Conservation (phyloP, 1,284 basidiomycete species). For the Megacollybia platyphylla region DNA sequence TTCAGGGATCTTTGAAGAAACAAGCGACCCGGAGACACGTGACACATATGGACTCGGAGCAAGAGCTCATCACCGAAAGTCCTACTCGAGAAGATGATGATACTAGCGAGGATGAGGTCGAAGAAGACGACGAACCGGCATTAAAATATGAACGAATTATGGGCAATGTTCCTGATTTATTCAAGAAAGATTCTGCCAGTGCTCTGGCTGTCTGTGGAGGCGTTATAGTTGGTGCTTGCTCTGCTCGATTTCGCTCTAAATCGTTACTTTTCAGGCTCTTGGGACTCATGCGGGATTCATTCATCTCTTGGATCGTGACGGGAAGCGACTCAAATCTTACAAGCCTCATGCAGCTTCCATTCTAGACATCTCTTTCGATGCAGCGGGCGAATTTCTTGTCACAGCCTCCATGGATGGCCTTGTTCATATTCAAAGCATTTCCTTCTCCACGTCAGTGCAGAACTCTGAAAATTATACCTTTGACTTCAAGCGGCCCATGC, state of each 20-base stretch:
- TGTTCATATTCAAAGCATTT: slow-evolving; percentile 48
- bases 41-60: too few relatives aligned
- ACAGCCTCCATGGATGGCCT: slow-evolving; percentile 91
- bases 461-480: slow-evolving; percentile 68
- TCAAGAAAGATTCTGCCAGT: slow-evolving; percentile 83
- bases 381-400: slow-evolving; percentile 80
- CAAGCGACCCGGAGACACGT: too few relatives aligned
- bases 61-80: background rate
- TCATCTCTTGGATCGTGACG: slow-evolving; percentile 73
- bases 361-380: slow-evolving; percentile 77
- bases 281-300: slow-evolving; percentile 91
- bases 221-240: slow-evolving; percentile 43
- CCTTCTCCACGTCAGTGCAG: slow-evolving; percentile 48
- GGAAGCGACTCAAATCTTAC: slow-evolving; percentile 82
- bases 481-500: slow-evolving; percentile 89
- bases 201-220: slow-evolving; percentile 70
- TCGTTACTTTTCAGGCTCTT: slow-evolving; percentile 41
- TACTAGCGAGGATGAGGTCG: slow-evolving; percentile 34
- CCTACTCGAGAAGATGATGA: slow-evolving; percentile 14
- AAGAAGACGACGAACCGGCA: slow-evolving; percentile 70
- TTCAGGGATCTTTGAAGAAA: too few relatives aligned
- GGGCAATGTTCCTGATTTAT: slow-evolving; percentile 66
- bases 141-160: slow-evolving; percentile 85
- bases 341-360: slow-evolving; percentile 89
- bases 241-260: slow-evolving; percentile 2